These are phyloP conservation scores for Scedosporium boydii DNA, from an alignment of 2,329 filamentous ascomycete species.

Conservation along the genomic window DNA sequence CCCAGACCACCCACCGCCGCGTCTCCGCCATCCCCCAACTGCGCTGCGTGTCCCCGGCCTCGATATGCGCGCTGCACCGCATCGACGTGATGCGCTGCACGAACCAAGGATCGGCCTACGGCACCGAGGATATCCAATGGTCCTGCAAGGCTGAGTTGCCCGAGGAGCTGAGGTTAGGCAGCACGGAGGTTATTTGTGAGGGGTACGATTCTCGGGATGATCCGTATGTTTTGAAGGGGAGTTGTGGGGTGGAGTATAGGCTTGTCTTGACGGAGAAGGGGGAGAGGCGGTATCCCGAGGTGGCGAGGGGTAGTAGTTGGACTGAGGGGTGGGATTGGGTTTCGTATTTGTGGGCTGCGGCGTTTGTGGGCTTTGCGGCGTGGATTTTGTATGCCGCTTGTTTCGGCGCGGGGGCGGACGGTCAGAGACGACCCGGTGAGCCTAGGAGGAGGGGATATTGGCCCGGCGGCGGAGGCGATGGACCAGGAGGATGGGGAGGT, in stretches of 20 bases:
- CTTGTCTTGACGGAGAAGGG: slow-evolving; percentile 70
- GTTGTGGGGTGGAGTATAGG: slow-evolving; percentile 85
- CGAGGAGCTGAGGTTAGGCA: slow-evolving; percentile 59
- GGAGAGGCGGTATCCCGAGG: slow-evolving; percentile 56
- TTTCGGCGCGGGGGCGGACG: slow-evolving; percentile 13
- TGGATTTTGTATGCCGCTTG: slow-evolving; percentile 56
- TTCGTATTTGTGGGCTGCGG: slow-evolving; percentile 44
- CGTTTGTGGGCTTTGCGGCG: slow-evolving; percentile 49
- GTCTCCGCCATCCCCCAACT: slow-evolving; percentile 70
- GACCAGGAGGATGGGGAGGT: slow-evolving; percentile 29
- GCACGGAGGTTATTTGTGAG: slow-evolving; percentile 87
- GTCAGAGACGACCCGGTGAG: slow-evolving; percentile 18
- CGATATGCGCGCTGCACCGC: slow-evolving; percentile 55
- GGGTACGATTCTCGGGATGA: slow-evolving; percentile 72
- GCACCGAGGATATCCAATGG: slow-evolving; percentile 78
- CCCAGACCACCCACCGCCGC: slow-evolving; percentile 66
- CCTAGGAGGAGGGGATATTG: slow-evolving; percentile 21
- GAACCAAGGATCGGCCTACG: slow-evolving; percentile 76
- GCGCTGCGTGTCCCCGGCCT: slow-evolving; percentile 59
- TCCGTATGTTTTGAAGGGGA: slow-evolving; percentile 79
- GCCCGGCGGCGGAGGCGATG: slow-evolving; percentile 25
- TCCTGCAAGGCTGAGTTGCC: slow-evolving; percentile 62
- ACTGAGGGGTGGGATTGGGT: slow-evolving; percentile 17
- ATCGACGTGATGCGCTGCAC: slow-evolving; percentile 82
- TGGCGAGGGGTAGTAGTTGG: slow-evolving; percentile 32